These are phyloP conservation scores for Porphyrellus cyaneotinctus DNA, from an alignment of 768 basidiomycete genomes.

Conservation along the genomic window DNA sequence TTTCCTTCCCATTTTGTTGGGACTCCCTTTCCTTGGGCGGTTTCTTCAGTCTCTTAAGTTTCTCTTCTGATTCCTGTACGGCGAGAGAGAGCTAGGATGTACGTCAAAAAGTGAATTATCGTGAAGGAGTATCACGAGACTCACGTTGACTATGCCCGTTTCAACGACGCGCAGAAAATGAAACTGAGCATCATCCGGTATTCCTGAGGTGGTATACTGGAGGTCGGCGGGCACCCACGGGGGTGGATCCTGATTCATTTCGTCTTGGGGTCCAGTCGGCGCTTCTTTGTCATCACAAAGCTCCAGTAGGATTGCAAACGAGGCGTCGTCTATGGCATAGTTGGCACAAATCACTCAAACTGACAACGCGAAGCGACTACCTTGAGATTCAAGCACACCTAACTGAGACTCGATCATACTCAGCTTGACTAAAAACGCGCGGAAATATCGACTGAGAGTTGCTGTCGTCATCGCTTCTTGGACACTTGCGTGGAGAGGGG, in stretches of 20 bases:
- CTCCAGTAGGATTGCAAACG: conserved; percentile 82
- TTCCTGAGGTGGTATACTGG: conserved; percentile 64
- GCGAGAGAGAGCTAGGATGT: conserved; percentile 59
- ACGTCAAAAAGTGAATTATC: conserved; percentile 1
- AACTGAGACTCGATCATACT: conserved; percentile 73
- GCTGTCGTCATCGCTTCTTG: conserved; percentile 63
- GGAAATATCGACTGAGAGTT: conserved; percentile 70
- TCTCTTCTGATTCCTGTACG: conserved; percentile 77
- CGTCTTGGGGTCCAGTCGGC: conserved; percentile 40
- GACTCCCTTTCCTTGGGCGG: background rate
- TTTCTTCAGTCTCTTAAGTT: conserved; percentile 37
- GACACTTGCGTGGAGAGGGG: conserved; percentile 44
- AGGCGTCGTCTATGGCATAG: conserved; percentile 53
- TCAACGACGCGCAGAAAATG: conserved; percentile 78
- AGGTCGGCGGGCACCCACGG: conserved; percentile 76
- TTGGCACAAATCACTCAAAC: background rate
- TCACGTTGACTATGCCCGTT: conserved; percentile 77
- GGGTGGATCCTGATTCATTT: conserved; percentile 55
- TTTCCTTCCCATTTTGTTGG: conserved; percentile 11
- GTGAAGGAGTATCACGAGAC: conserved; percentile 15
- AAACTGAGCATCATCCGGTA: conserved; percentile 62
- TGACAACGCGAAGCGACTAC: conserved; percentile 28
- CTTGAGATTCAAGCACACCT: conserved; percentile 52
- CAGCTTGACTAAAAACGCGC: conserved; percentile 79
- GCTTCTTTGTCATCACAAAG: conserved; percentile 64